Evolutionary conservation across 1,284 basidiomycete genomes (phyloP), one percentile per base, ranked within the genome.

Genomic region (Ceratobasidium sp.): DNA sequence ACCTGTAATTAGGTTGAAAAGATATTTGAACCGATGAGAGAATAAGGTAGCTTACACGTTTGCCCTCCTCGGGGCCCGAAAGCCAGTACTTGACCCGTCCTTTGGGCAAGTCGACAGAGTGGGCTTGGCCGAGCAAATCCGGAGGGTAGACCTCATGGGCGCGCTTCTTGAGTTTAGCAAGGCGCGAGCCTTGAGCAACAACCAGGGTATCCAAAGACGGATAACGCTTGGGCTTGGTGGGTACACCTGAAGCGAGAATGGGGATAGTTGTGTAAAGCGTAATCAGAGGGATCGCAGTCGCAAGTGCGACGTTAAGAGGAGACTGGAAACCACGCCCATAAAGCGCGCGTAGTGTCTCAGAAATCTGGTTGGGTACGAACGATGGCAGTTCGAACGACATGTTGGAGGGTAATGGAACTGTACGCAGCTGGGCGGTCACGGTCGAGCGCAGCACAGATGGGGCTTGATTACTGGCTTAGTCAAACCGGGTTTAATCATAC

Each of bases 21-120:
- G 7, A 19, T 8, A 14, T 16, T 48, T 22, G 56, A 62, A 61
- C 72, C 22, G 61, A 59, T 56, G 16, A 29, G 34, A 46, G 54
- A 75, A 59, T 22, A 49, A n/a, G 51, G 4, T 41, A 39, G 63
- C 31, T 79, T 77, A 92, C 91, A 84, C 89, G 90, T 69, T 85
- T 84, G 19, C 90, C 90, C n/a, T 86, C 81, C 78, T 88, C 86
- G 24, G 90, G 90, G 1, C 92, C 92, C 49, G 91, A 79, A 43
- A 93, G 79, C 90, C 90, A 93, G 80, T 92, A 93, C 76, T 89
- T 84, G 14, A 88, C 86, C 89, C 84, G 83, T 63, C 91, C 92
- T 75, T 86, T 85, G 0, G 91, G 90, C 53, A 92, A 82, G 1
- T 81, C 80, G 7, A 85, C 88, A 81, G 92, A 92, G n/a, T 82